A percentile compares a stretch with the other conserved stretches of the same genome.
Conservation (phyloP, 257 asterid genomes). For the Solanum megistacrolobum region DNA sequence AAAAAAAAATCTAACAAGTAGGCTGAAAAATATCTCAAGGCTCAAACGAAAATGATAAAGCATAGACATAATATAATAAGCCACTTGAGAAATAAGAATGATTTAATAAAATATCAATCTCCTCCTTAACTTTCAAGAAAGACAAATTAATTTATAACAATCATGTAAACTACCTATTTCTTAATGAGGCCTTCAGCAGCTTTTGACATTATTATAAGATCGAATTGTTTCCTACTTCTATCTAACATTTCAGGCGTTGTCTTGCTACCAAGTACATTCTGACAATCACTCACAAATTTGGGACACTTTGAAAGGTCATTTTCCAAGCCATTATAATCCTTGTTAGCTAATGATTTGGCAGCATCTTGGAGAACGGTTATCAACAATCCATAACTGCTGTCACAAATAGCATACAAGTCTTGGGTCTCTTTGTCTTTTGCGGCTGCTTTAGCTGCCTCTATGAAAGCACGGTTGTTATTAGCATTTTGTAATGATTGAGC, state of each 20-base stretch:
- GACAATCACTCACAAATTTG: background rate
- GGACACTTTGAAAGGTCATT: background rate
- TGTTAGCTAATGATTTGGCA: background rate
- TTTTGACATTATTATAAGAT: background rate
- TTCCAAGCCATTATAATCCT: background rate
- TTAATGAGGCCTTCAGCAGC: background rate
- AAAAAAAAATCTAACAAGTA: background rate
- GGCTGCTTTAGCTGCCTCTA: background rate
- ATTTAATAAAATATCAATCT: background rate
- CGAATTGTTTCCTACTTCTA: background rate
- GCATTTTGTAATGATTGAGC: background rate
- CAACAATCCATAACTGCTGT: background rate
- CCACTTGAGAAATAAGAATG: background rate
- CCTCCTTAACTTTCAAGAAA: background rate
- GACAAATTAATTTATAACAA: background rate
- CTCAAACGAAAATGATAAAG: background rate
- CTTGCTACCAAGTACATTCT: background rate
- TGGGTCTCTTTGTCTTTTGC: background rate
- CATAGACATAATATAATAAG: background rate
- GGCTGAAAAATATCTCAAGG: background rate
- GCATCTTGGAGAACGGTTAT: background rate
- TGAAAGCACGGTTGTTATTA: background rate
- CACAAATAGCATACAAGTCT: background rate
- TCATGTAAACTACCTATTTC: background rate
- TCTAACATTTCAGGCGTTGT: background rate